phyloP scores from a whole-genome alignment of 331 rosid genomes.

The Ulmus americana region DNA sequence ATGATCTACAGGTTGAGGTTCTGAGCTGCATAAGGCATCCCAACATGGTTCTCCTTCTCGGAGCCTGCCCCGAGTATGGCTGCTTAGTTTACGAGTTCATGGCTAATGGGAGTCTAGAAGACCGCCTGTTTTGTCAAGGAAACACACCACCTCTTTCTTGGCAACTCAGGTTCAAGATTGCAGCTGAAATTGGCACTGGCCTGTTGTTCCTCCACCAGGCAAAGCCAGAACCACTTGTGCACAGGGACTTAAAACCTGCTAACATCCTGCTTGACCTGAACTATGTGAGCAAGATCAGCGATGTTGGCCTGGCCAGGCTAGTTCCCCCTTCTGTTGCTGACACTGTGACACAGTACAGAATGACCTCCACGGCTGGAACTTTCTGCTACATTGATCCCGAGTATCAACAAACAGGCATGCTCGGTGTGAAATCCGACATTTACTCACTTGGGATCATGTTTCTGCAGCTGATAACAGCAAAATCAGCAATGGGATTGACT shows the following conservation, averaged over 20 bases:
- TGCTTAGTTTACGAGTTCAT: slow-evolving; percentile 89
- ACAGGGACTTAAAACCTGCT: slow-evolving; percentile 87
- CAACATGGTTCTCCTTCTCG: slow-evolving; percentile 94
- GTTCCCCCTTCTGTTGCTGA: slow-evolving; percentile 78
- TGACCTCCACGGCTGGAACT: slow-evolving; percentile 93
- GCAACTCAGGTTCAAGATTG: slow-evolving; percentile 75
- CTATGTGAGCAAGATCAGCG: slow-evolving; percentile 79
- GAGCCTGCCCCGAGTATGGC: slow-evolving; percentile 95
- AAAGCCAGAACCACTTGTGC: slow-evolving; percentile 94
- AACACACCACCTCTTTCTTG: slow-evolving; percentile 59
- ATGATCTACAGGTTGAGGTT: slow-evolving; percentile 64
- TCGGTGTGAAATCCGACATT: slow-evolving; percentile 80
- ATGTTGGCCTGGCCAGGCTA: slow-evolving; percentile 85
- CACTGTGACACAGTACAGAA: slow-evolving; percentile 64
- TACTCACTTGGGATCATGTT: slow-evolving; percentile 85
- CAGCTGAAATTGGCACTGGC: slow-evolving; percentile 83
- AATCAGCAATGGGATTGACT: slow-evolving; percentile 80
- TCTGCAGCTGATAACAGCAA: slow-evolving; percentile 73
- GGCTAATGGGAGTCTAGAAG: slow-evolving; percentile 88
- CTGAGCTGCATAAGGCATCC: slow-evolving; percentile 93
- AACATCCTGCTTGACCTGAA: slow-evolving; percentile 78
- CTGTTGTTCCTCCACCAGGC: slow-evolving; percentile 89
- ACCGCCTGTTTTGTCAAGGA: slow-evolving; percentile 55
- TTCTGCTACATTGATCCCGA: slow-evolving; percentile 97
- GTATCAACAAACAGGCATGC: slow-evolving; percentile 95